Percentiles rank a stretch among this genome's conserved stretches.
phyloP scores from a whole-genome alignment of 2,329 filamentous ascomycete genomes.

The Thermoascus crustaceus region DNA sequence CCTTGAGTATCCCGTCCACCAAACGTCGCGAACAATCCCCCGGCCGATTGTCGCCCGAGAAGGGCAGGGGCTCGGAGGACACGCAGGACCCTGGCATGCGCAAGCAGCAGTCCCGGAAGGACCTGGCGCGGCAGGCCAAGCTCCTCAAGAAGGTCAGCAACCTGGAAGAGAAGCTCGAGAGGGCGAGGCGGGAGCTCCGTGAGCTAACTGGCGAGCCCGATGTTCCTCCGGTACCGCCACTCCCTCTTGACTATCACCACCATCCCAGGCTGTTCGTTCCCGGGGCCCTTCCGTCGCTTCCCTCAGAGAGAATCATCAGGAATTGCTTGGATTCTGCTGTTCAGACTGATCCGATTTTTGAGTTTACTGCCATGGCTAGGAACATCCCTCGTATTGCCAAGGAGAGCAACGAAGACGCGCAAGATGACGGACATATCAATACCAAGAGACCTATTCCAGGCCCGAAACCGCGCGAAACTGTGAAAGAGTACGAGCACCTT shows the following conservation, averaged over 20 bases:
- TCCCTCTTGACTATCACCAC: slow-evolving; percentile 18
- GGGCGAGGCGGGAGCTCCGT: slow-evolving; percentile 47
- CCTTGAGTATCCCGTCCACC: slow-evolving; percentile 19
- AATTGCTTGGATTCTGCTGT: too few relatives aligned
- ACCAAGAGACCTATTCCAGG: slow-evolving; percentile 4
- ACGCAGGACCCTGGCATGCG: slow-evolving; percentile 27
- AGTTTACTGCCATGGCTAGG: slow-evolving; percentile 7
- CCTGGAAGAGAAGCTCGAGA: slow-evolving; percentile 50
- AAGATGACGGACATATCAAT: not conserved
- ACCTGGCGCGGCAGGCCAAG: slow-evolving; percentile 50
- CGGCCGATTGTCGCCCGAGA: slow-evolving; percentile 19
- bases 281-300: slow-evolving; percentile 36
- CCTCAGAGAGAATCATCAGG: slow-evolving; percentile 38
- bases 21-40: slow-evolving; percentile 22
- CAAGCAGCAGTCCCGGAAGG: slow-evolving; percentile 46
- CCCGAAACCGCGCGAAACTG: slow-evolving; percentile 11
- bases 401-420: slow-evolving; percentile 2
- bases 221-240: slow-evolving; percentile 13
- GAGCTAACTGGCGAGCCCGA: slow-evolving; percentile 37
- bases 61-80: slow-evolving; percentile 14
- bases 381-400: slow-evolving; percentile 3
- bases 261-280: slow-evolving; percentile 33
- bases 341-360: slow-evolving; percentile 16
- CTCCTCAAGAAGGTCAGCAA: slow-evolving; percentile 53
- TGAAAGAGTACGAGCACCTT: slow-evolving; percentile 12